phyloP scores from a whole-genome alignment of 441 rosid genomes.

The Metrosideros polymorpha region DNA sequence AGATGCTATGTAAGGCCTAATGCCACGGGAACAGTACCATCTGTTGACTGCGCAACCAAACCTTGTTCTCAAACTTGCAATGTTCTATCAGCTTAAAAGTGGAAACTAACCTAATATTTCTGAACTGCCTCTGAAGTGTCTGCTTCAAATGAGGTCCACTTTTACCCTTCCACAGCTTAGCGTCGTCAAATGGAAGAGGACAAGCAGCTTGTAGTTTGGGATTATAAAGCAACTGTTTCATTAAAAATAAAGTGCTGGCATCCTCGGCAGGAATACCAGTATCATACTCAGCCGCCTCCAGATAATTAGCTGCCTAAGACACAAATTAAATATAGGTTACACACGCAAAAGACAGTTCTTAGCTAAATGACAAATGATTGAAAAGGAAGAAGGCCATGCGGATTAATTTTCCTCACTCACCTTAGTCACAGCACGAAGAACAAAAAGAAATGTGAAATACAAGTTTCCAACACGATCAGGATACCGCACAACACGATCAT shows the following conservation, averaged over 20 bases:
- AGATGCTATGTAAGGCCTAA: neutral
- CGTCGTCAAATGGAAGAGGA: conserved; percentile 16
- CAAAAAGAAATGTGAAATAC: conserved; percentile 16
- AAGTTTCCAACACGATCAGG: conserved; percentile 16
- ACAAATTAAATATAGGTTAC: neutral
- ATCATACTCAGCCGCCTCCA: conserved; percentile 13
- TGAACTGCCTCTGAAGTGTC: conserved; percentile 13
- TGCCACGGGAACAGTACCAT: neutral
- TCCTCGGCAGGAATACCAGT: conserved; percentile 13
- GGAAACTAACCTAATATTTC: conserved; percentile 9
- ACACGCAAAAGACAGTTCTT: neutral
- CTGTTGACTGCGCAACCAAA: neutral
- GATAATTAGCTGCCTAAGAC: conserved; percentile 12
- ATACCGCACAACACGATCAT: conserved; percentile 10
- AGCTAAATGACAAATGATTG: neutral
- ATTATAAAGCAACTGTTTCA: conserved; percentile 12
- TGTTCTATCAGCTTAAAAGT: neutral
- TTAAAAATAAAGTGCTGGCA: neutral
- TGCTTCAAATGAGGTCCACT: conserved; percentile 12
- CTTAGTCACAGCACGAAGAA: conserved; percentile 13
- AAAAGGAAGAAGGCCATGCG: neutral
- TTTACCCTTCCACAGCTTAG: conserved; percentile 12
- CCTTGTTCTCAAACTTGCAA: neutral
- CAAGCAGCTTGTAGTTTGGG: conserved; percentile 14
- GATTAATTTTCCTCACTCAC: neutral